Conservation (phyloP, 2,329 filamentous ascomycete genomes). For the Talaromyces sp. region DNA sequence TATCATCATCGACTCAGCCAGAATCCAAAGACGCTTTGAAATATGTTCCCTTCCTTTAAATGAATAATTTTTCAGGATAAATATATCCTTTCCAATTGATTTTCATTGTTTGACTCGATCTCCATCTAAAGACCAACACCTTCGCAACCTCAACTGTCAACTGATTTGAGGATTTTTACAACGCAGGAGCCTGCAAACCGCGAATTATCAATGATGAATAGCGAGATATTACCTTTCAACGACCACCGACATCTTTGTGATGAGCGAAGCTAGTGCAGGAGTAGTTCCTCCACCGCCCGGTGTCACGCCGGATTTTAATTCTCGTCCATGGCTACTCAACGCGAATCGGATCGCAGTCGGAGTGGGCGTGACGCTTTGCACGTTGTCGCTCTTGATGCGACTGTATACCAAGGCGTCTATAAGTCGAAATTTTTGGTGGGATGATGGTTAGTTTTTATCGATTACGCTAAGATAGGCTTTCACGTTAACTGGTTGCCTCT, state of each 20-base stretch:
- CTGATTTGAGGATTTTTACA: background rate
- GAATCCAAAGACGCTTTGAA: background rate
- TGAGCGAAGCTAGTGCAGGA: background rate
- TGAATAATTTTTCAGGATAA: background rate
- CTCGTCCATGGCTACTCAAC: background rate
- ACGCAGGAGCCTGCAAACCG: background rate
- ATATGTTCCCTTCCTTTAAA: background rate
- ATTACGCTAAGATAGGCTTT: background rate
- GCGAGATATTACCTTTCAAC: background rate
- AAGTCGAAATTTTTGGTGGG: background rate
- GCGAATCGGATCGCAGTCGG: background rate
- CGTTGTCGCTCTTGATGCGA: background rate
- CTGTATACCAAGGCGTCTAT: background rate
- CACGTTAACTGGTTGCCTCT: background rate
- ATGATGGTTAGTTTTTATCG: background rate
- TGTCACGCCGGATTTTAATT: background rate
- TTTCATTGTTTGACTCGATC: background rate
- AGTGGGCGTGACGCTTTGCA: background rate
- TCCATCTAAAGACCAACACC: background rate
- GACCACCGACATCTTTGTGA: background rate
- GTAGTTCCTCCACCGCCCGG: background rate
- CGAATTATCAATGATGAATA: background rate
- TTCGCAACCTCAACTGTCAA: background rate
- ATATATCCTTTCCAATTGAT: background rate
- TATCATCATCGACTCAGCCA: background rate